Base-by-base conservation (phyloP, 176 grass and related monocot genomes). In the Puccinellia tenuiflora region DNA sequence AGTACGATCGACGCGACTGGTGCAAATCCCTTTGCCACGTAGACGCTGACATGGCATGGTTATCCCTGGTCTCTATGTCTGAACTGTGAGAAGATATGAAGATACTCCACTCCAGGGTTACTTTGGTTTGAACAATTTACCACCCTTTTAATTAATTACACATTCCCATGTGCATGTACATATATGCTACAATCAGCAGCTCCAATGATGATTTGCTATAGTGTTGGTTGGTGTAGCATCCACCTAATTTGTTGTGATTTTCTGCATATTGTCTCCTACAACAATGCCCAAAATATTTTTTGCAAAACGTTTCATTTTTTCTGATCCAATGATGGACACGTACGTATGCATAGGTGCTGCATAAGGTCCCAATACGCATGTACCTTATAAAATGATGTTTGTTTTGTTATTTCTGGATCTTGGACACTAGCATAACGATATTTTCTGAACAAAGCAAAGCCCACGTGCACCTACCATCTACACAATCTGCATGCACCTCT, bases 351-450 rank as follows among this genome's bases (percentile, higher is more conserved):
- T 28, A n/a, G 33, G n/a, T 77, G 14, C 21, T 38, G 6, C 22
- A 13, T 38, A 68, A 51, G 59, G 47, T 67, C 60, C 43, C 22
- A 68, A 24, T 16, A 10, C 17, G 21, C 5, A 42, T 39, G 57
- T 79, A 47, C 39, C 26, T 21, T 45, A 79, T 79, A 45, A 47
- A 65, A 79, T n/a, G 16, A 35, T 60, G 38, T 16, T 5, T 73
- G 25, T 55, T 17, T 26, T 52, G 53, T 51, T 51, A 54, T 75
- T 73, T 75, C 40, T 24, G 2, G 33, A 26, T 77, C 60, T 84
- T 84, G 57, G 51, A 43, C 64, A 85, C 18, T 85, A 68, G 73
- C 47, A 7, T 16, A 52, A 55, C 39, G 73, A 68, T 77, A 77
- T 56, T 85, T 63, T 68, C 7, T 77, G 11, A 68, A 24, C 48